Base-by-base conservation (phyloP, 2,329 filamentous ascomycete species). In the Fusarium hainanense region DNA sequence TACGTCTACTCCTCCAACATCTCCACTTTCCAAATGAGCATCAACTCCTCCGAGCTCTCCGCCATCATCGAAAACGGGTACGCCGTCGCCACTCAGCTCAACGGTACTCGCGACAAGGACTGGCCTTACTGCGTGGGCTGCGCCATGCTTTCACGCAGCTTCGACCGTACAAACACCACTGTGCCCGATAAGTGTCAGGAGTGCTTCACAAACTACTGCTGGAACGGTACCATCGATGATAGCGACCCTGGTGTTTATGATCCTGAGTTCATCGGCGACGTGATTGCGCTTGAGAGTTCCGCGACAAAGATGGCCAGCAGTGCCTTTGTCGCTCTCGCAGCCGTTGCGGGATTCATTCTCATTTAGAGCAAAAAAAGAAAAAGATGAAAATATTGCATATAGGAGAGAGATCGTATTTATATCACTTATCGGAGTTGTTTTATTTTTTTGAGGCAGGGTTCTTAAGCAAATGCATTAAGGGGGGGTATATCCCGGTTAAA, bases 71-170 rank as follows among this genome's bases (percentile, higher is more conserved):
- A 88, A 71, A 98, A 99, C 81, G 95, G 93, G 21, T 96, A 92
- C 82, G 88, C 96, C 72, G 88, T 91, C 20, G 94, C 88, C 4
- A 98, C 94, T 0, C 90, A 92, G 83, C 93, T 88, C 54, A 98
- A 98, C 81, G 88, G 86, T 51, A 94, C 93, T 1, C 77, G 90
- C 5, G 91, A 97, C 77, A 73, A 80, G 5, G 80, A 91, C 68
- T 99, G 96, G 95, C 85, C 91, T 1, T 85, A 89, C 3, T 99
- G 95, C 74, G 91, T 97, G 7, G 93, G 90, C 23, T 99, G 96
- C 80, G 96, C 95, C 7, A 90, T 97, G 41, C 85, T 98, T 18
- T 88, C 87, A 55, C 88, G 95, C 66, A 93, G 90, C 71, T 87
- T 96, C 70, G 84, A 89, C 65, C 87, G 93, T 51, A 95, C 93